phyloP scores from a whole-genome alignment of 306 rosid genomes.

The Gleditsia sinensis region DNA sequence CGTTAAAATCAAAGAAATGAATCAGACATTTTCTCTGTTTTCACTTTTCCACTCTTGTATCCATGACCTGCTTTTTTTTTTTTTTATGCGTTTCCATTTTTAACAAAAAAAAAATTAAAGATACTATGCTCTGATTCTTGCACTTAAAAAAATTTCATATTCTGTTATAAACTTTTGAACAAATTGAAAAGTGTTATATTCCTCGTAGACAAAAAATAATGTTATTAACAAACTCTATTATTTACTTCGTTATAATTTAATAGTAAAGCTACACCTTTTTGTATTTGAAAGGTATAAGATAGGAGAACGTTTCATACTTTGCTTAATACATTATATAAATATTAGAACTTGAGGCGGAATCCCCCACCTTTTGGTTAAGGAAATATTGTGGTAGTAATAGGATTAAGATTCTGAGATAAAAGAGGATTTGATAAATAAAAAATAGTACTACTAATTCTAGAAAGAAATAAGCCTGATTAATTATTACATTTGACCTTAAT shows the following conservation, averaged over 20 bases:
- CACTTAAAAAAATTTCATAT: background rate
- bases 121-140: background rate
- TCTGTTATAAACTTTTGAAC: background rate
- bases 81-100: background rate
- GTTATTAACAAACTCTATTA: background rate
- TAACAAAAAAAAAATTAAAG: background rate
- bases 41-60: too few species aligned
- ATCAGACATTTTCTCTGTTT: background rate
- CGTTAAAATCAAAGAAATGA: background rate
- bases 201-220: background rate
- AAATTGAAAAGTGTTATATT: background rate
- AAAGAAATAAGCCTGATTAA: background rate
- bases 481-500: background rate
- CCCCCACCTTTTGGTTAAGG: background rate
- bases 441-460: background rate
- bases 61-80: too few species aligned
- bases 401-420: background rate
- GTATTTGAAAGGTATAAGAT: background rate
- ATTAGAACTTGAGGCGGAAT: background rate
- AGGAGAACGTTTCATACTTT: too few species aligned
- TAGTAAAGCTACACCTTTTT: background rate
- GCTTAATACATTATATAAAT: background rate
- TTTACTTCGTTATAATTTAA: background rate
- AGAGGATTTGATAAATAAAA: background rate
- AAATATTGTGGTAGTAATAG: background rate